phyloP scores from a whole-genome alignment of 192 early-diverging fungal genomes.

The Neocallimastix lanati region DNA sequence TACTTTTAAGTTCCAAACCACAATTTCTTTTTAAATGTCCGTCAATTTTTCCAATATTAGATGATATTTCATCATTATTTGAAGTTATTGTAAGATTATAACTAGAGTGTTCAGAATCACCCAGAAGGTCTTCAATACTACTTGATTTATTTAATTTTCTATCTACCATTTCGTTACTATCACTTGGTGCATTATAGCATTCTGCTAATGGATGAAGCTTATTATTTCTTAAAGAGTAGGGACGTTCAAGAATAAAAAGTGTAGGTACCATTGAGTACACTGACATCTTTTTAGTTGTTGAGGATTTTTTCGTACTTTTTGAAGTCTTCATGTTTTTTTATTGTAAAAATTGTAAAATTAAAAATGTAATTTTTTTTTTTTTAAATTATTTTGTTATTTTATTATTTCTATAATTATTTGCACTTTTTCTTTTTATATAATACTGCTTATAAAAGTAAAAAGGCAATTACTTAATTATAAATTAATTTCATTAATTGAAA shows the following conservation, averaged over 20 bases:
- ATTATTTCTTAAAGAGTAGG: neutral
- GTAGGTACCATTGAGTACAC: neutral
- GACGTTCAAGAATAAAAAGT: neutral
- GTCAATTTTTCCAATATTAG: neutral
- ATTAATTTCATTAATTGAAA: too few relatives aligned
- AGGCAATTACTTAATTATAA: too few relatives aligned
- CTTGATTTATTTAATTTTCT: neutral
- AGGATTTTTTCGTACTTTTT: neutral
- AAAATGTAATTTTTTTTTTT: too few relatives aligned
- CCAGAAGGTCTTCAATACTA: neutral
- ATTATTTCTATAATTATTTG: too few relatives aligned
- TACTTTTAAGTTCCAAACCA: neutral
- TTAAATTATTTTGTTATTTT: too few relatives aligned
- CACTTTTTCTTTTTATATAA: too few relatives aligned
- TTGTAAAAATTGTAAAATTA: too few relatives aligned
- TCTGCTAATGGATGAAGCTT: neutral
- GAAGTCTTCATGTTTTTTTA: too few relatives aligned
- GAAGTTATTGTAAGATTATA: neutral
- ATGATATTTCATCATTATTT: neutral
- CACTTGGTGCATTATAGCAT: neutral
- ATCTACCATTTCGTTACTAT: neutral
- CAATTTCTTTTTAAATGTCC: neutral
- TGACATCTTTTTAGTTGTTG: neutral
- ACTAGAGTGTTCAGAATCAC: neutral
- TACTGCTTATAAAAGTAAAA: too few relatives aligned